A percentile compares a stretch with the other conserved stretches of the same genome.
phyloP scores from a whole-genome alignment of 2,329 filamentous ascomycete species.

The Aspergillus tamarii region DNA sequence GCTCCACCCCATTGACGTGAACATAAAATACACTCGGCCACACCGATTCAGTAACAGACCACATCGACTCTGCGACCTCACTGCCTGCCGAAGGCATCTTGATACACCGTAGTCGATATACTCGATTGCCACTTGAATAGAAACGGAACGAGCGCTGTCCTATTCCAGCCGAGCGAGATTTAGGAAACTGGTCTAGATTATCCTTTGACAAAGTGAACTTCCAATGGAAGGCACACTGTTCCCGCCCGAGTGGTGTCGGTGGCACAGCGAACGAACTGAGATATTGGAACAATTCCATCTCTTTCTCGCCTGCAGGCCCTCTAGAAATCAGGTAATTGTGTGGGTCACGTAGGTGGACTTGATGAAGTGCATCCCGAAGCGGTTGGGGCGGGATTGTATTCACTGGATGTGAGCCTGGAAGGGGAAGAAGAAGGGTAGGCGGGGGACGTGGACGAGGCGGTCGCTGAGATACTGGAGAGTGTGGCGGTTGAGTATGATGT shows the following conservation, averaged over 20 bases:
- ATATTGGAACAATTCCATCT: slow-evolving; percentile 41
- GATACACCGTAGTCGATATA: slow-evolving; percentile 72
- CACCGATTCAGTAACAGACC: slow-evolving; percentile 64
- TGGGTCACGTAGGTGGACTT: slow-evolving; percentile 61
- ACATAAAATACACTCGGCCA: slow-evolving; percentile 77
- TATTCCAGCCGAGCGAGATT: slow-evolving; percentile 9
- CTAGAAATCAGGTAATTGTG: slow-evolving; percentile 39
- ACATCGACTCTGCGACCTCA: slow-evolving; percentile 53
- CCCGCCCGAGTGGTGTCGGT: slow-evolving; percentile 33
- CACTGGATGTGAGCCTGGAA: slow-evolving; percentile 31
- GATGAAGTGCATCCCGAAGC: slow-evolving; percentile 57
- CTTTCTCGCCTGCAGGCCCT: slow-evolving; percentile 21
- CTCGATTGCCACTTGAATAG: slow-evolving; percentile 57
- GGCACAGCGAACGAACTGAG: slow-evolving; percentile 35
- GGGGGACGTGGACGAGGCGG: neutral
- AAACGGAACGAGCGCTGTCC: slow-evolving; percentile 33
- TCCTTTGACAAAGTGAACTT: slow-evolving; percentile 39
- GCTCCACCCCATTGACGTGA: slow-evolving; percentile 63
- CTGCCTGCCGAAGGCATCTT: slow-evolving; percentile 38
- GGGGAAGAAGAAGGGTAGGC: slow-evolving; percentile 39
- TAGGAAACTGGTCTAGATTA: slow-evolving; percentile 39
- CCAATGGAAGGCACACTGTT: slow-evolving; percentile 33
- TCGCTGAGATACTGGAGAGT: neutral
- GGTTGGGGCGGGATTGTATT: slow-evolving; percentile 51
- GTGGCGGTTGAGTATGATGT: neutral